A percentile compares a stretch with the other conserved stretches of the same genome.
These are phyloP conservation scores for Ailanthus altissimus DNA, from an alignment of 345 rosid species.

Conservation along the genomic window DNA sequence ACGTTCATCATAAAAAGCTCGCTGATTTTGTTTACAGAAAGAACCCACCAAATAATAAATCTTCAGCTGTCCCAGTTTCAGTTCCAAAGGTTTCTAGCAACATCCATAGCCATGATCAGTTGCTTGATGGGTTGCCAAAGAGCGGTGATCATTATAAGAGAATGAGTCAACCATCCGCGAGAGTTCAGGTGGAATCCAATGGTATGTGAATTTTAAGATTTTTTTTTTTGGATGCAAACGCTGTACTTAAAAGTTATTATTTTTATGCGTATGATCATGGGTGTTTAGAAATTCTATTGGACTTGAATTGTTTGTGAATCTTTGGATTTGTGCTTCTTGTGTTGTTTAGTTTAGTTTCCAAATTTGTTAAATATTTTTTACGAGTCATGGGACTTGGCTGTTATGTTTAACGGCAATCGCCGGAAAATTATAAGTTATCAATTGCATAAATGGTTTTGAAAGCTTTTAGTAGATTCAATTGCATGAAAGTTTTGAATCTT, in stretches of 20 bases:
- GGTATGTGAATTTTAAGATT: conserved; percentile 25
- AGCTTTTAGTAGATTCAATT: background rate
- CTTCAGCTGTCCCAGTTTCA: background rate
- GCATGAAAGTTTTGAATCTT: background rate
- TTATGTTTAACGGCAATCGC: background rate
- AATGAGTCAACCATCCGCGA: conserved; percentile 21
- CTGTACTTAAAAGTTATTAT: background rate
- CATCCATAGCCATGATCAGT: background rate
- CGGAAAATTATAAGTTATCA: background rate
- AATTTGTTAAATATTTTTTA: background rate
- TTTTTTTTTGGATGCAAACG: conserved; percentile 9
- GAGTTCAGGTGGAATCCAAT: conserved; percentile 14
- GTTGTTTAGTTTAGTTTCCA: background rate
- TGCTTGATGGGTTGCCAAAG: conserved; percentile 12
- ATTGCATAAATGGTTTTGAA: background rate
- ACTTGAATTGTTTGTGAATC: background rate
- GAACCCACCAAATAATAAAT: conserved; percentile 10
- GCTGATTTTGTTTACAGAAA: conserved; percentile 13
- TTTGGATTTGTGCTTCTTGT: conserved; percentile 2
- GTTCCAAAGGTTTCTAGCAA: conserved; percentile 2
- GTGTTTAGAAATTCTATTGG: background rate
- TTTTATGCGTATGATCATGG: background rate
- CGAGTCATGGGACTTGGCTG: background rate
- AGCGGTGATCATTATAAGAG: background rate
- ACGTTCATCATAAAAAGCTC: background rate